These are phyloP conservation scores for Populus pruinosa DNA, from an alignment of 345 rosid genomes.

Conservation along the genomic window DNA sequence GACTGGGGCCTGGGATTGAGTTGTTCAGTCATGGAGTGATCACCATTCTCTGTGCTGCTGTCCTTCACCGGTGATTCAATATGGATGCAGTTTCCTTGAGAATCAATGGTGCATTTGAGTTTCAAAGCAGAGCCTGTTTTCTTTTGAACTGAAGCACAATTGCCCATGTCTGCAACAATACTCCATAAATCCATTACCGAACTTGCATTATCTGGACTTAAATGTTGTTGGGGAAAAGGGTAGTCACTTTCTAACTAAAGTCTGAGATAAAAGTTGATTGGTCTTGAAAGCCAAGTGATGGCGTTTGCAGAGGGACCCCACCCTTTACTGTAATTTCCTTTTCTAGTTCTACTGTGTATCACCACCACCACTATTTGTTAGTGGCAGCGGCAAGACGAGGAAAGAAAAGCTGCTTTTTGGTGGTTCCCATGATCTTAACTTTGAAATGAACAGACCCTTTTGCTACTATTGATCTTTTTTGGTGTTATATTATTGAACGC, in stretches of 20 bases:
- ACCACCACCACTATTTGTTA: background rate
- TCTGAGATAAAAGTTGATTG: slow-evolving; percentile 36
- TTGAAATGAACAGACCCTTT: background rate
- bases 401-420: slow-evolving; percentile 14
- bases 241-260: slow-evolving; percentile 25
- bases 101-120: slow-evolving; percentile 12
- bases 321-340: background rate
- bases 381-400: slow-evolving; percentile 2
- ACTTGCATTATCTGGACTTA: slow-evolving; percentile 9
- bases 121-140: slow-evolving; percentile 24
- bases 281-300: slow-evolving; percentile 65
- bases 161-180: slow-evolving; percentile 39
- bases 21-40: slow-evolving; percentile 12
- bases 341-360: background rate
- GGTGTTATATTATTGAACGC: background rate
- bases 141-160: slow-evolving; percentile 34
- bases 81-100: slow-evolving; percentile 11
- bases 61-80: slow-evolving; percentile 32
- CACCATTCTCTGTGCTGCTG: slow-evolving; percentile 8
- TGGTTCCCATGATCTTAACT: slow-evolving; percentile 6
- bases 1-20: slow-evolving; percentile 18
- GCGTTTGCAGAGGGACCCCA: slow-evolving; percentile 40
- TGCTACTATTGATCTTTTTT: background rate
- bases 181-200: slow-evolving; percentile 3
- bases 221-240: slow-evolving; percentile 22